Base-by-base conservation (phyloP, 352 stramenopile species). In the Plasmopara viticola region DNA sequence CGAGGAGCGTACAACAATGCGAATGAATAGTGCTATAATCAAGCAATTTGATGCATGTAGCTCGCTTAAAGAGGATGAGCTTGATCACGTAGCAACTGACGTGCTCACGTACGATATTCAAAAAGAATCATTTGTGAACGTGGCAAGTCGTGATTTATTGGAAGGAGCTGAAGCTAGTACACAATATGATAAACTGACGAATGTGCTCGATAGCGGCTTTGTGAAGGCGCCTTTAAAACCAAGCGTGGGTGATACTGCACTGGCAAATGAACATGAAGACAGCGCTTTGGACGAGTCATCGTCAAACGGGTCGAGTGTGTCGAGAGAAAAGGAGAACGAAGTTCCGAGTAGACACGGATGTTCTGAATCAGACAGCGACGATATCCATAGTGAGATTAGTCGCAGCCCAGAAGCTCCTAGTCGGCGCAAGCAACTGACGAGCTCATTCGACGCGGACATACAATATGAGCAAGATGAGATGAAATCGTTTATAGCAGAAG, bases 381-480 rank as follows among this genome's bases (percentile, higher is more conserved):
- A 53, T 7, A 20, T 53, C 20, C 30, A 18, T 18, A 43, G 40
- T 44, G 20, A 53, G 3, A 3, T 20, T 31, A 45, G 56, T 25
- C 35, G 6, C 9, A 14, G 9, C 17, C 20, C 0, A 45, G 17
- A 10, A 37, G 20, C 33, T 37, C 12, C 38, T 33, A 17, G 28
- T 10, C 48, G 48, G 8, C 7, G 49, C 5, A 39, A 59, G 48
- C 17, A n/a, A 13, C 37, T 56, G 15, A 48, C 60, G 33, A 65
- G 44, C 9, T 67, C 53, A 8, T 67, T 53, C 44, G 47, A 63
- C 39, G 47, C 29, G n/a, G 44, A 56, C 4, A 29, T 39, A 25
- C 13, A 47, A 1, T 52, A 31, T 10, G 51, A 60, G 15, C 13
- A 12, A 40, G 40, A 60, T 13, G 54, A 60, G 17, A 20, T 2